Conservation (phyloP, 495 filamentous ascomycete genomes). For the Cairneyella variabilis region DNA sequence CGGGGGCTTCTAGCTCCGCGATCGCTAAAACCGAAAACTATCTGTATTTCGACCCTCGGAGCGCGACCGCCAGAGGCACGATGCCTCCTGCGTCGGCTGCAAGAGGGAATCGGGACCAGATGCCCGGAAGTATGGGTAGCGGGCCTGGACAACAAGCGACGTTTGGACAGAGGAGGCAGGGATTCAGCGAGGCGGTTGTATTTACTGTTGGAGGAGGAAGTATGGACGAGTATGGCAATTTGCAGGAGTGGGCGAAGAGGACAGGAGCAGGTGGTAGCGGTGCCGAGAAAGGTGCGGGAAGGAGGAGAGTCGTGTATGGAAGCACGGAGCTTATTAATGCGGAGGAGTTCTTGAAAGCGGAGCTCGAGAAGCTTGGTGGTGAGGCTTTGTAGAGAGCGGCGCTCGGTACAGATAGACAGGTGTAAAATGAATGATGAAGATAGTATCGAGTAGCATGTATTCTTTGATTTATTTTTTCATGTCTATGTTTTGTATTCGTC, state of each 20-base stretch:
- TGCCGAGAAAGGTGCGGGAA: slow-evolving; percentile 40
- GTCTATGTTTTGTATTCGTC: too few relatives aligned
- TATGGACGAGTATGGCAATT: slow-evolving; percentile 98
- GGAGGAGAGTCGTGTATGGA: slow-evolving; percentile 85
- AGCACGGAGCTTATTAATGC: slow-evolving; percentile 94
- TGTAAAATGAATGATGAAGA: too few relatives aligned
- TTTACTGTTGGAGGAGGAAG: slow-evolving; percentile 96
- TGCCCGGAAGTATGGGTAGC: slow-evolving; percentile 39
- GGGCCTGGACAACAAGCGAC: slow-evolving; percentile 70
- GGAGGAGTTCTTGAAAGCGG: slow-evolving; percentile 75
- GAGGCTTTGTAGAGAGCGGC: slow-evolving; percentile 16
- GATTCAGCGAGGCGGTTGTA: slow-evolving; percentile 92
- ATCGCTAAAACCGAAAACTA: slow-evolving; percentile 97
- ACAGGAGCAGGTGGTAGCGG: slow-evolving; percentile 51
- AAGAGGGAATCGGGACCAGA: slow-evolving; percentile 35
- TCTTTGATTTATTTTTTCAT: too few relatives aligned
- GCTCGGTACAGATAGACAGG: too few relatives aligned
- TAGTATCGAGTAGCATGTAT: too few relatives aligned
- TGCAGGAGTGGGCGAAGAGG: slow-evolving; percentile 91
- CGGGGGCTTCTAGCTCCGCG: slow-evolving; percentile 80
- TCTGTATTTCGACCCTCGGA: slow-evolving; percentile 97
- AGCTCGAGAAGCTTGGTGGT: slow-evolving; percentile 71
- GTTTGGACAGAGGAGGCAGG: slow-evolving; percentile 90
- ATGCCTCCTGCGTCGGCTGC: slow-evolving; percentile 70
- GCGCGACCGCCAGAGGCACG: slow-evolving; percentile 87